phyloP scores from a whole-genome alignment of 192 early-diverging fungal genomes.

The Umbelopsis ramanniana region DNA sequence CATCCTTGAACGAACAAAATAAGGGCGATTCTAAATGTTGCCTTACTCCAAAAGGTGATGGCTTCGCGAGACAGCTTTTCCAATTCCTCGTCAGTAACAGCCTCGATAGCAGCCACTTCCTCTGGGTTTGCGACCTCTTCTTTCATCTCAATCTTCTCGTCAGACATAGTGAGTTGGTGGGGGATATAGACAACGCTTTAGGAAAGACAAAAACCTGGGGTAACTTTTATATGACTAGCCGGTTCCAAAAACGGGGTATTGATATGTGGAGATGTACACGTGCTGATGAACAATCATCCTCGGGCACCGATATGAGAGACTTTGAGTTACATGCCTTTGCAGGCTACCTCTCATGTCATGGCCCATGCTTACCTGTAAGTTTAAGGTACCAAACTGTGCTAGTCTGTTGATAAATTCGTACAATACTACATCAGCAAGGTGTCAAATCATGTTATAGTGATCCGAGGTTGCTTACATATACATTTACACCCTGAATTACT shows the following conservation, averaged over 20 bases:
- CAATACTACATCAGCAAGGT: background rate
- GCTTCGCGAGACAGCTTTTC: background rate
- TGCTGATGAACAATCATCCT: background rate
- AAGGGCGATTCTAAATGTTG: background rate
- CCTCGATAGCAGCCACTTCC: background rate
- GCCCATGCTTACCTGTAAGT: no score
- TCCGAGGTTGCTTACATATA: background rate
- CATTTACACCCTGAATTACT: background rate
- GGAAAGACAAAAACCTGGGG: background rate
- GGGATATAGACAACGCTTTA: background rate
- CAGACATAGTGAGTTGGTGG: background rate
- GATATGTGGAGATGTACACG: background rate
- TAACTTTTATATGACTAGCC: background rate
- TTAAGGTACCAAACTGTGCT: no score
- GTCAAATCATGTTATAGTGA: background rate
- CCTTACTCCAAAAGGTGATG: background rate
- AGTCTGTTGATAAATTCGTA: background rate
- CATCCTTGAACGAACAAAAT: background rate
- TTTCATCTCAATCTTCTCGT: background rate
- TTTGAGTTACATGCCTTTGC: no score
- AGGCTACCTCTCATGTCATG: no score
- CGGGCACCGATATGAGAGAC: background rate
- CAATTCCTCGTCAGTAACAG: background rate
- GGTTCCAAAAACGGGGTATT: background rate
- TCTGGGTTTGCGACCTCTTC: background rate